A percentile compares a stretch with the other conserved stretches of the same genome.
These are phyloP conservation scores for Funneliformis mosseae DNA, from an alignment of 192 early-diverging fungal genomes.

Conservation along the genomic window DNA sequence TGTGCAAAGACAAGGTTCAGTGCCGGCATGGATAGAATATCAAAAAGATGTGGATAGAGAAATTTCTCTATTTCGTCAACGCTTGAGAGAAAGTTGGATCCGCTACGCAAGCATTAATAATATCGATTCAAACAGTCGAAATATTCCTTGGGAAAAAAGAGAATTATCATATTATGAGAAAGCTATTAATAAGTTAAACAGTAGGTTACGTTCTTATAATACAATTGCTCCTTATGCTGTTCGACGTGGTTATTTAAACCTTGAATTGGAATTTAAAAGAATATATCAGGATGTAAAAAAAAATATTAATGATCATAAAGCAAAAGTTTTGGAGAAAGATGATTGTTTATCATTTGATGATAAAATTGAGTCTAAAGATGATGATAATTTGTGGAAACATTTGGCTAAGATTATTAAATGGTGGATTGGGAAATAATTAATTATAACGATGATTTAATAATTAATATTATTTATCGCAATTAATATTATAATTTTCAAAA, in stretches of 20 bases:
- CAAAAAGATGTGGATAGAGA: constrained; percentile 36
- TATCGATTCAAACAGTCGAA: background rate
- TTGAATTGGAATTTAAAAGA: constrained; percentile 23
- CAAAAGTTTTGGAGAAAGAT: background rate
- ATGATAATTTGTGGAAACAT: background rate
- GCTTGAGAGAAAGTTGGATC: constrained; percentile 21
- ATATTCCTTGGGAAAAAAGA: constrained; percentile 8
- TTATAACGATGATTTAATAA: no score
- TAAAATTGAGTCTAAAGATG: background rate
- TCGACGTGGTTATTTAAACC: constrained; percentile 28
- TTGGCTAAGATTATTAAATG: constrained; percentile 9
- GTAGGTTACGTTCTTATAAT: constrained; percentile 38
- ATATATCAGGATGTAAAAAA: constrained; percentile 1
- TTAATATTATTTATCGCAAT: no score
- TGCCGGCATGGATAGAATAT: constrained; percentile 38
- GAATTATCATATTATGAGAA: constrained; percentile 26
- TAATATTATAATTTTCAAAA: no score
- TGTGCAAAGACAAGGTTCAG: constrained; percentile 36
- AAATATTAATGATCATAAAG: background rate
- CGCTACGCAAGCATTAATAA: background rate
- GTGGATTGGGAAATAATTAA: background rate
- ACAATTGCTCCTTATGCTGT: constrained; percentile 33
- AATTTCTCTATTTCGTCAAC: constrained; percentile 3
- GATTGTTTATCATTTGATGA: background rate
- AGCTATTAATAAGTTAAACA: constrained; percentile 27